Conservation (phyloP, 345 rosid species). For the Eucalyptus erythrocorys region DNA sequence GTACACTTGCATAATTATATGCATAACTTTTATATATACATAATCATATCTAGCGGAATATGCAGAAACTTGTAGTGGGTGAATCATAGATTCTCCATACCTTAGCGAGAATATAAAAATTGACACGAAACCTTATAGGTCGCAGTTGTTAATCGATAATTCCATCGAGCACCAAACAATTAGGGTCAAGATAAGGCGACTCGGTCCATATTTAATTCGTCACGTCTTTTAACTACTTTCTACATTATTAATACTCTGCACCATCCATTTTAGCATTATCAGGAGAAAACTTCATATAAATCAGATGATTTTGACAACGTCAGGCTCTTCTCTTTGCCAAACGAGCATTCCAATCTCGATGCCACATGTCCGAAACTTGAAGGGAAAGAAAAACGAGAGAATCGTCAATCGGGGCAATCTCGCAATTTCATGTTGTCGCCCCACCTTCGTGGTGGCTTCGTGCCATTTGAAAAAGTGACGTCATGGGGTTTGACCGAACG, state of each 20-base stretch:
- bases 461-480: neutral
- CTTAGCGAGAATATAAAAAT: neutral
- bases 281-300: neutral
- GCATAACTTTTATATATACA: fast-evolving
- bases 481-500: neutral
- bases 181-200: neutral
- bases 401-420: neutral
- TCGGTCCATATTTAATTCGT: neutral
- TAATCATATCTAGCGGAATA: too few species aligned
- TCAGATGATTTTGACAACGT: neutral
- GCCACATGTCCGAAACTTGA: neutral
- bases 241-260: neutral
- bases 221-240: fast-evolving
- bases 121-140: neutral
- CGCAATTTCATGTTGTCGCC: neutral
- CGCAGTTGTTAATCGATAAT: fast-evolving
- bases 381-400: neutral
- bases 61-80: fast-evolving
- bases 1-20: neutral
- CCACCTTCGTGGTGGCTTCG: neutral
- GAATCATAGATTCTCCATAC: fast-evolving
- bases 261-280: neutral
- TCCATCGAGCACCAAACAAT: fast-evolving
- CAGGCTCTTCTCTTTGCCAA: neutral
- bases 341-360: neutral